These are phyloP conservation scores for Solanum neorickii DNA, from an alignment of 257 asterid species.

Conservation along the genomic window DNA sequence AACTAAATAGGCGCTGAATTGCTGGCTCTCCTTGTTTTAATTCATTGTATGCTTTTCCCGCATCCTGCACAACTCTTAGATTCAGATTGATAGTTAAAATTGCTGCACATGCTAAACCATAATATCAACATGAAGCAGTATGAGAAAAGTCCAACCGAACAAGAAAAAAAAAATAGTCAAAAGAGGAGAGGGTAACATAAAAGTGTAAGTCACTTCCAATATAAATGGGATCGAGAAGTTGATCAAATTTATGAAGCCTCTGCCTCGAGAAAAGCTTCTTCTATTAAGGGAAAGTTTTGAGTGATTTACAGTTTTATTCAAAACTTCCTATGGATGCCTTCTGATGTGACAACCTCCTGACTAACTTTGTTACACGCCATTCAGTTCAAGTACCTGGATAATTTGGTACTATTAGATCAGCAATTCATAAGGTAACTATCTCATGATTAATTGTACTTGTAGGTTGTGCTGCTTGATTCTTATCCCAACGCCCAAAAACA, in stretches of 20 bases:
- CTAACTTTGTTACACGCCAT: neutral
- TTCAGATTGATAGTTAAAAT: slow-evolving; percentile 28
- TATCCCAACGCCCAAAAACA: neutral
- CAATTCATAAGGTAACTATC: neutral
- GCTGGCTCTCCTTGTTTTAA: slow-evolving; percentile 98
- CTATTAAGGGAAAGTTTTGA: neutral
- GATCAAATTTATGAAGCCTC: neutral
- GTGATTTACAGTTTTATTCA: neutral
- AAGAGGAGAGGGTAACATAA: neutral
- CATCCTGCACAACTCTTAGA: slow-evolving; percentile 45
- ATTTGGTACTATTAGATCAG: neutral
- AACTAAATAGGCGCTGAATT: slow-evolving; percentile 63
- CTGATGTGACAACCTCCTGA: neutral
- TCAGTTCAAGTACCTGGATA: neutral
- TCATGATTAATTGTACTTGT: neutral
- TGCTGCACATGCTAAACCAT: slow-evolving; percentile 26
- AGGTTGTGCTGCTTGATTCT: neutral
- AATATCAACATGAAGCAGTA: slow-evolving; percentile 10
- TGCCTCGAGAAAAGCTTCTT: neutral
- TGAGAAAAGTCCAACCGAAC: neutral
- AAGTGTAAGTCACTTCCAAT: neutral
- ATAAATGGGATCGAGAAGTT: neutral
- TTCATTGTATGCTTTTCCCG: slow-evolving; percentile 86
- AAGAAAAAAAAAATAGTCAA: neutral
- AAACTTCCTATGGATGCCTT: neutral